Evolutionary conservation across 1,284 basidiomycete genomes (phyloP).

Genomic region (Sporisorium graminicola): DNA sequence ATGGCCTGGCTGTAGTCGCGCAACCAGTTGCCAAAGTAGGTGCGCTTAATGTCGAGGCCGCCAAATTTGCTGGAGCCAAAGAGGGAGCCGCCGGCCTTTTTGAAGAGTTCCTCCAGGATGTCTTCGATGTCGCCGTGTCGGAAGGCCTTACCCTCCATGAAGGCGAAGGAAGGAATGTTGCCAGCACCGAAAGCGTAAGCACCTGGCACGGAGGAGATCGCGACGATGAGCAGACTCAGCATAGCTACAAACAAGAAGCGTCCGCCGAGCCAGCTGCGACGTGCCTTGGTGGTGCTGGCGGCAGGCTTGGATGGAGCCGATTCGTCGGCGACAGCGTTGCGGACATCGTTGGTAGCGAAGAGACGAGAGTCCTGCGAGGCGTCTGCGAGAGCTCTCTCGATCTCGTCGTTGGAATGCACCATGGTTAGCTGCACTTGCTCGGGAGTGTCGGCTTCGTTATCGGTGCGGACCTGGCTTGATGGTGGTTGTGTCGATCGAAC

Average conservation of each 20-base stretch:
- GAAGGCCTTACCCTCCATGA: conserved; percentile 62
- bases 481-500: background rate
- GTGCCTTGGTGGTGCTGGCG: conserved; percentile 8
- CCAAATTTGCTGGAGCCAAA: conserved; percentile 61
- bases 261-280: conserved; percentile 34
- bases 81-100: conserved; percentile 57
- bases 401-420: conserved; percentile 18
- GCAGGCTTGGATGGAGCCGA: background rate
- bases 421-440: conserved; percentile 16
- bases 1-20: conserved; percentile 65
- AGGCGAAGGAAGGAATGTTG: conserved; percentile 61
- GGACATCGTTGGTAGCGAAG: conserved; percentile 5
- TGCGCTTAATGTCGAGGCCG: conserved; percentile 66
- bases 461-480: background rate
- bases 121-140: conserved; percentile 64
- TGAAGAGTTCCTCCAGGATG: conserved; percentile 57
- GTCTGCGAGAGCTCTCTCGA: conserved; percentile 45
- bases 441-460: background rate
- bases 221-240: conserved; percentile 40
- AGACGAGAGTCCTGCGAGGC: conserved; percentile 29
- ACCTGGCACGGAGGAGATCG: conserved; percentile 40
- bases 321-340: conserved; percentile 2
- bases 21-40: conserved; percentile 67
- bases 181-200: conserved; percentile 62
- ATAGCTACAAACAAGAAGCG: conserved; percentile 45